Conservation (phyloP, 2,329 filamentous ascomycete genomes). For the Cyclaneusma minus region DNA sequence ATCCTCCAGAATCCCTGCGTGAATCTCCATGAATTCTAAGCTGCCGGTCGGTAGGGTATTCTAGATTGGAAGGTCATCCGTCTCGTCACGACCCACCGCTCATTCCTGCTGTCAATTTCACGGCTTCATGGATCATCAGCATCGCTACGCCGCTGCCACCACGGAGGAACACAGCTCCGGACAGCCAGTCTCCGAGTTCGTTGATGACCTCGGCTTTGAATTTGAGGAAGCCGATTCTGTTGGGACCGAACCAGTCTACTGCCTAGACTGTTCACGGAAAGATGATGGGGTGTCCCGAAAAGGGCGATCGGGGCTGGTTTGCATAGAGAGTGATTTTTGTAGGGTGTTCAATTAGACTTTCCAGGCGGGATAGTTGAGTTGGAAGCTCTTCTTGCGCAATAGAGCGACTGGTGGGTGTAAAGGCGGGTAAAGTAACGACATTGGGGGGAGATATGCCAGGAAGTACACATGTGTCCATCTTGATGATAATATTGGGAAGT, state of each 20-base stretch:
- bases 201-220: conserved; percentile 33
- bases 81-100: conserved; percentile 39
- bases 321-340: too few species aligned
- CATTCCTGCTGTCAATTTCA: conserved; percentile 15
- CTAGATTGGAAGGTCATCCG: conserved; percentile 47
- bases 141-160: conserved; percentile 45
- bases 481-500: too few species aligned
- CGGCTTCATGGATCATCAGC: conserved; percentile 27
- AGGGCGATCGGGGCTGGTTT: too few species aligned
- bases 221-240: conserved; percentile 40
- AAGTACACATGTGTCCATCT: too few species aligned
- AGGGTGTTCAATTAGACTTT: too few species aligned
- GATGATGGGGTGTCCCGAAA: too few species aligned
- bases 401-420: too few species aligned
- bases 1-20: conserved; percentile 42
- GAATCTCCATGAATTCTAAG: conserved; percentile 38
- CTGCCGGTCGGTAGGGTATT: conserved; percentile 36
- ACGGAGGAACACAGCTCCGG: conserved; percentile 38
- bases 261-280: too few species aligned
- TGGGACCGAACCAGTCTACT: conserved; percentile 32
- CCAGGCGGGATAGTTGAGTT: too few species aligned
- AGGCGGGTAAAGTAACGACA: too few species aligned
- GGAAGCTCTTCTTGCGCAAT: too few species aligned
- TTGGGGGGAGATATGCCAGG: too few species aligned
- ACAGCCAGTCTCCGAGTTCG: conserved; percentile 29